These are phyloP conservation scores for Phytophthora pini DNA, from an alignment of 352 stramenopile genomes.

Conservation along the genomic window DNA sequence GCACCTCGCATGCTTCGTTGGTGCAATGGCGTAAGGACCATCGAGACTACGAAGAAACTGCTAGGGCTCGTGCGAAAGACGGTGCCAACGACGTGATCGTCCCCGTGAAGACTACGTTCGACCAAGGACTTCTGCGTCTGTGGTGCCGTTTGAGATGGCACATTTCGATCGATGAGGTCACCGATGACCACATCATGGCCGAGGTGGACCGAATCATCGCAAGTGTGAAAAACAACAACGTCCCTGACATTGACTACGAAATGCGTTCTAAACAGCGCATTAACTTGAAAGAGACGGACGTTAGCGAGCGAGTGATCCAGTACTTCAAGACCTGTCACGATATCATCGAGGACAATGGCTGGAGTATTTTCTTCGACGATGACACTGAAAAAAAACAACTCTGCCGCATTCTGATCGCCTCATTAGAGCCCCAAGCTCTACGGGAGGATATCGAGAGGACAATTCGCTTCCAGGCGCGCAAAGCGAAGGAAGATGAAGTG, in stretches of 20 bases:
- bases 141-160: conserved; percentile 1
- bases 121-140: neutral
- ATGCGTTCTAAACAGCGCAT: neutral
- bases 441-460: neutral
- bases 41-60: conserved; percentile 6
- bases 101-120: conserved; percentile 6
- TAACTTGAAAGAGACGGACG: neutral
- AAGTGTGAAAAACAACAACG: neutral
- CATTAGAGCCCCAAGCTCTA: conserved; percentile 3
- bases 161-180: conserved; percentile 3
- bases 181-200: neutral
- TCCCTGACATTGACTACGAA: conserved; percentile 4
- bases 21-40: neutral
- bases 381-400: neutral
- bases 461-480: conserved; percentile 5
- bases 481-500: conserved; percentile 4
- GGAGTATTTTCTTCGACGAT: neutral
- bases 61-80: neutral
- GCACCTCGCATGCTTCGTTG: neutral
- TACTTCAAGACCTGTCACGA: conserved; percentile 6
- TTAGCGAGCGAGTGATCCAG: conserved; percentile 1
- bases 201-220: conserved; percentile 2
- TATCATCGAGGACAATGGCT: neutral
- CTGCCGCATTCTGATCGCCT: conserved; percentile 2
- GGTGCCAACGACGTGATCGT: neutral